Conservation (phyloP, 2,329 filamentous ascomycete species). For the Metarhizium anisopliae region DNA sequence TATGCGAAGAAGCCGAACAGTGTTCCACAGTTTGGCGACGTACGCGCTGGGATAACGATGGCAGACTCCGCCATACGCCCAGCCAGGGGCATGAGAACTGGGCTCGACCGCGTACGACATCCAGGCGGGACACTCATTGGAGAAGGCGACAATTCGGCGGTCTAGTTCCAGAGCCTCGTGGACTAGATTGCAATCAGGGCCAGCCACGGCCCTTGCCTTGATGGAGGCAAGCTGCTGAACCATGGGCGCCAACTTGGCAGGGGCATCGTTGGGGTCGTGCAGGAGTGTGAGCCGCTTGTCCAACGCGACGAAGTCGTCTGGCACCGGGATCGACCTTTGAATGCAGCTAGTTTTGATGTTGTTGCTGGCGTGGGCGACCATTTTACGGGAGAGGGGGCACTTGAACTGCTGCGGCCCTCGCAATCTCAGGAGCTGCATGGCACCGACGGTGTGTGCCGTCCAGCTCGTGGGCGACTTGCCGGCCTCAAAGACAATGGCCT, state of each 20-base stretch:
- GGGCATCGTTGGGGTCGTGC: constrained; percentile 9
- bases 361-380: constrained; percentile 16
- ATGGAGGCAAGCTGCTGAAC: constrained; percentile 12
- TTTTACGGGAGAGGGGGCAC: constrained; percentile 10
- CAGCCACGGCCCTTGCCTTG: constrained; percentile 4
- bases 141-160: constrained; percentile 5
- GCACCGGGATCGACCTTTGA: constrained; percentile 13
- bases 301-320: constrained; percentile 11
- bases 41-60: constrained; percentile 12
- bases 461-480: constrained; percentile 15
- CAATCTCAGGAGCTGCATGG: constrained; percentile 16
- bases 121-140: background rate
- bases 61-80: constrained; percentile 9
- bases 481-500: constrained; percentile 16
- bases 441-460: constrained; percentile 16
- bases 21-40: constrained; percentile 17
- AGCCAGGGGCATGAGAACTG: background rate
- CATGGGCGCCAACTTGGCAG: constrained; percentile 9
- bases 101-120: constrained; percentile 5
- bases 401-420: constrained; percentile 14
- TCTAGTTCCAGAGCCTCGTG: constrained; percentile 14
- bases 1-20: constrained; percentile 15
- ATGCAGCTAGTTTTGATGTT: constrained; percentile 19
- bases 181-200: constrained; percentile 5
- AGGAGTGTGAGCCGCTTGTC: constrained; percentile 6